Base-by-base conservation (phyloP, 2,329 filamentous ascomycete species). In the Hymenoscyphus fraxineus region DNA sequence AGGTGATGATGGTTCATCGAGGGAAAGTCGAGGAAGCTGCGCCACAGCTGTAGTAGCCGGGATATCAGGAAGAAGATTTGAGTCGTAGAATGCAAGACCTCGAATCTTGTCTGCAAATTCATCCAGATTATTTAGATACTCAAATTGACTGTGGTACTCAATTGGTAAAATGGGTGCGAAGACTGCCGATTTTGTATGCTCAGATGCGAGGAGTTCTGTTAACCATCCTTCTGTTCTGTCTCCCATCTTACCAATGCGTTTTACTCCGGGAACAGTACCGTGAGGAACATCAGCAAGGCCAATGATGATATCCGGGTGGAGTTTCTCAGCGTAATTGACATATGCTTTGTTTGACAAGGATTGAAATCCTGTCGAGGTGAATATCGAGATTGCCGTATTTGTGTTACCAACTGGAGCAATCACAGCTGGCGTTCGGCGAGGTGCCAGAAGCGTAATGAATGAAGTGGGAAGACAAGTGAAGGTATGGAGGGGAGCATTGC, bases 141-240 rank as follows among this genome's bases (percentile, higher is more conserved):
- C 86, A 75, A 85, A 88, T 76, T 99, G 94, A 66, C 89, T 82
- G 15, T 88, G 83, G 65, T 88, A 87, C 32, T 90, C 84, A 0
- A 97, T 82, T 0, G 94, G 91, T 22, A 97, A 81, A 0, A 97
- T 80, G 0, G 88, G 86, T 2, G 88, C 82, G 77, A 90, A 85
- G 68, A 89, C 77, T 3, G 80, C 77, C 32, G 74, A 71, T 19
- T 73, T 71, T 32, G 67, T 69, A n/a, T 73, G 68, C 22, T 75
- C 74, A 22, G 71, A 65, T 12, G 75, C 77, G 41, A 93, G 80
- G 60, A 92, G 86, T 67, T 90, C 85, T 31, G 86, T 84, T 19
- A 94, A 80, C 92, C 93, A 98, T 44, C 85, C 83, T 74, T 95
- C 90, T 0, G 92, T 97, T 64, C 94, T 84, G 73, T 95, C 92